These are phyloP conservation scores for Alloascoidea africana DNA, from an alignment of 805 yeast genomes.

Conservation along the genomic window DNA sequence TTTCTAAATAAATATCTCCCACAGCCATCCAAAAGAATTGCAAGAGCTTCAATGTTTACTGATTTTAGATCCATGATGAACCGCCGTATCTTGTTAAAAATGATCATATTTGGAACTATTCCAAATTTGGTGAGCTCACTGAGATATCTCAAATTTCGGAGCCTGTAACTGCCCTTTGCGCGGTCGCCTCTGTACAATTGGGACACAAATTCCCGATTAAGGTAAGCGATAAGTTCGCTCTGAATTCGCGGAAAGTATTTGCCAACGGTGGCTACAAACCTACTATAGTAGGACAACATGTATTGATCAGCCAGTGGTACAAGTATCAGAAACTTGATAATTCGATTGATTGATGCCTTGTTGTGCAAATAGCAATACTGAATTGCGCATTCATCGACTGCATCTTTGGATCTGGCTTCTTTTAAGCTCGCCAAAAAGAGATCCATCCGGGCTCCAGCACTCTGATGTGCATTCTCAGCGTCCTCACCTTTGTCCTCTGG, in stretches of 20 bases:
- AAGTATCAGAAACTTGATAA: slow-evolving; percentile 37
- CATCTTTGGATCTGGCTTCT: slow-evolving; percentile 9
- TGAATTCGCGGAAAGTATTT: slow-evolving; percentile 32
- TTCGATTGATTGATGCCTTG: slow-evolving; percentile 53
- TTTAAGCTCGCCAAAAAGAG: neutral
- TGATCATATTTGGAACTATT: slow-evolving; percentile 51
- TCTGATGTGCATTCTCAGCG: slow-evolving; percentile 12
- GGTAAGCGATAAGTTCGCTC: slow-evolving; percentile 32
- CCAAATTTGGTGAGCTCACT: slow-evolving; percentile 67
- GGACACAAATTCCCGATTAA: slow-evolving; percentile 46
- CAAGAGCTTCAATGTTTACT: slow-evolving; percentile 52
- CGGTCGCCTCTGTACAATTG: slow-evolving; percentile 30
- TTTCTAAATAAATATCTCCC: slow-evolving; percentile 49
- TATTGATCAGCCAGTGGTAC: slow-evolving; percentile 23
- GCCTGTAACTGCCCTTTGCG: slow-evolving; percentile 16
- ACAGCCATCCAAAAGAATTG: slow-evolving; percentile 56
- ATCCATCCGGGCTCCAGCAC: slow-evolving; percentile 4
- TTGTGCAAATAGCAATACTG: slow-evolving; percentile 33
- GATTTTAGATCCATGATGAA: slow-evolving; percentile 36
- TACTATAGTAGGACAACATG: slow-evolving; percentile 30
- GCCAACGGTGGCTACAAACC: slow-evolving; percentile 54
- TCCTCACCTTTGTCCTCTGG: slow-evolving; percentile 8
- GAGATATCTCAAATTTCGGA: slow-evolving; percentile 29
- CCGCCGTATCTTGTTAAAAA: slow-evolving; percentile 57
- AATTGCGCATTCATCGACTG: slow-evolving; percentile 16